Percentiles rank a stretch among this genome's conserved stretches.
These are phyloP conservation scores for Pholiota conissans DNA, from an alignment of 768 basidiomycete species.

Conservation along the genomic window DNA sequence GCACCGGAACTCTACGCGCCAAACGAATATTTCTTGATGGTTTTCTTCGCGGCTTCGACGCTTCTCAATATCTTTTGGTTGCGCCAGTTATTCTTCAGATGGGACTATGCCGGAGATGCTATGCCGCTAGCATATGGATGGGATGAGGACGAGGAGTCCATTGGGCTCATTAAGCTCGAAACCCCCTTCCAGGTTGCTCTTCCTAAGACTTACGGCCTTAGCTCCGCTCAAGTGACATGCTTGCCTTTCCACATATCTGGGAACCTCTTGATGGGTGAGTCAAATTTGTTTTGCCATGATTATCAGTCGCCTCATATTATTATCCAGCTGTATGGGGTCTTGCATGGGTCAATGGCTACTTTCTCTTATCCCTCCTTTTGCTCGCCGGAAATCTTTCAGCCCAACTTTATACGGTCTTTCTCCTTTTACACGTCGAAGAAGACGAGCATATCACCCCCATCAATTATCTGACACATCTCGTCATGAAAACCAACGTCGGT, in stretches of 20 bases:
- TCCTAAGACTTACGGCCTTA: constrained; percentile 7
- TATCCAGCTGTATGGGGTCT: constrained; percentile 28
- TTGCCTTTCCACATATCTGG: constrained; percentile 22
- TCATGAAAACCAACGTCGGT: constrained; percentile 41
- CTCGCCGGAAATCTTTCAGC: constrained; percentile 29
- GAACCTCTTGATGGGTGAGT: constrained; percentile 22
- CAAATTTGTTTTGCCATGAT: background rate
- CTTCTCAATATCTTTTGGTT: constrained; percentile 20
- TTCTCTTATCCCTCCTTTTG: constrained; percentile 19
- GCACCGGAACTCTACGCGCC: constrained; percentile 11
- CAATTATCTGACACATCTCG: constrained; percentile 36
- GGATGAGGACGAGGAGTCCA: constrained; percentile 7
- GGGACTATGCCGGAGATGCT: constrained; percentile 12
- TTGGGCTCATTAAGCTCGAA: background rate
- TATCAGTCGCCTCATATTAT: background rate
- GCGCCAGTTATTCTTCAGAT: constrained; percentile 14
- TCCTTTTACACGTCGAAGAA: constrained; percentile 23
- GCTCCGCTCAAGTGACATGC: constrained; percentile 21
- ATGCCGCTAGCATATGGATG: constrained; percentile 13
- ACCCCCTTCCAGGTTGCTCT: background rate
- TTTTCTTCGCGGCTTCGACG: constrained; percentile 14
- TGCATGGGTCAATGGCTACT: constrained; percentile 17
- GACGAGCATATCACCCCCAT: constrained; percentile 23
- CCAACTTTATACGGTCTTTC: constrained; percentile 36
- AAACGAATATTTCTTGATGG: constrained; percentile 12